phyloP scores from a whole-genome alignment of 805 yeast species.

The Hanseniaspora osmophila region DNA sequence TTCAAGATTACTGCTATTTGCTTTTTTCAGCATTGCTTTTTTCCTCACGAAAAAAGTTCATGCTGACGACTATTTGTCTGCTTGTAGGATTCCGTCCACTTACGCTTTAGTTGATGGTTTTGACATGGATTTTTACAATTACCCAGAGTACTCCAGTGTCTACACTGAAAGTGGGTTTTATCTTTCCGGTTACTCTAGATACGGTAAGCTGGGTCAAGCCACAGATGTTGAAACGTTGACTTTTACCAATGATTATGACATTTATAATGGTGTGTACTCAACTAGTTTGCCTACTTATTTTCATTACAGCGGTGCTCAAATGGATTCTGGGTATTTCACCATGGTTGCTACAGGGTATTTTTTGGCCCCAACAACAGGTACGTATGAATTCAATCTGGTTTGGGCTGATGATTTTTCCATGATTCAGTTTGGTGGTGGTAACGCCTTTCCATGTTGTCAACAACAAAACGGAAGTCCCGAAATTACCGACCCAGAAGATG shows the following conservation, averaged over 20 bases:
- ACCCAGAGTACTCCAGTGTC: neutral
- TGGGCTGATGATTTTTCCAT: constrained; percentile 21
- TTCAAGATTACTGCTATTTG: neutral
- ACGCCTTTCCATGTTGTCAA: constrained; percentile 25
- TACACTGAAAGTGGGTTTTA: neutral
- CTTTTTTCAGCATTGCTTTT: neutral
- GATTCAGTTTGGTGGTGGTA: constrained; percentile 21
- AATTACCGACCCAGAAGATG: neutral
- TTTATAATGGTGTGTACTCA: neutral
- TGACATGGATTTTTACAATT: neutral
- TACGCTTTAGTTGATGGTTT: neutral
- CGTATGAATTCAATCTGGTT: constrained; percentile 14
- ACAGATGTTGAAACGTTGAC: neutral
- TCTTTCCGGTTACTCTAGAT: neutral
- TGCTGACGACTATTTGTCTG: neutral
- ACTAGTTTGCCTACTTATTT: neutral
- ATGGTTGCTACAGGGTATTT: constrained; percentile 18
- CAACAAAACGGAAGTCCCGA: neutral
- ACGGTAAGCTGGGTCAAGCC: neutral
- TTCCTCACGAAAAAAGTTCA: neutral
- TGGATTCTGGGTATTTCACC: constrained; percentile 7
- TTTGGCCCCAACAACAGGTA: constrained; percentile 18
- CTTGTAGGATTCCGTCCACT: neutral
- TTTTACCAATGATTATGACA: neutral
- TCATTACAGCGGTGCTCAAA: neutral